phyloP scores from a whole-genome alignment of 2,329 filamentous ascomycete species.

The Geosmithia flava region DNA sequence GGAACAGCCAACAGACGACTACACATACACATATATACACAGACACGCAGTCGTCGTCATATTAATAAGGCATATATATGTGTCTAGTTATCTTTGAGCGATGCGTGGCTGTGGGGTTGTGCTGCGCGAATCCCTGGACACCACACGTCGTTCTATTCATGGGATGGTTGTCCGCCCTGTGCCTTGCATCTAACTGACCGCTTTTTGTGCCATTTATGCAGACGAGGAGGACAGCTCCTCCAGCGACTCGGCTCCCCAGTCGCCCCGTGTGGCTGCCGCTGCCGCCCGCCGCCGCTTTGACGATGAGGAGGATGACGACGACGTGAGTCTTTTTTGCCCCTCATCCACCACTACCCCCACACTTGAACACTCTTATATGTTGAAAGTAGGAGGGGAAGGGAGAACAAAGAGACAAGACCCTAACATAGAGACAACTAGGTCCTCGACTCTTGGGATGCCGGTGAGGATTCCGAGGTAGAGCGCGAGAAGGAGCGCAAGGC shows the following conservation, averaged over 20 bases:
- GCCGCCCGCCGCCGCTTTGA: constrained; percentile 56
- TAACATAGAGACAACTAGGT: constrained; percentile 42
- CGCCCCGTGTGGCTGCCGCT: constrained; percentile 24
- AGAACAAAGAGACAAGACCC: neutral
- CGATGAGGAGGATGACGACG: constrained; percentile 77
- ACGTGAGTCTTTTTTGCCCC: constrained; percentile 40
- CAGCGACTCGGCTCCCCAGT: constrained; percentile 17
- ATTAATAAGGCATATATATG: neutral
- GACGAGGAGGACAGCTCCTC: constrained; percentile 27
- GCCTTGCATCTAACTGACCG: constrained; percentile 9
- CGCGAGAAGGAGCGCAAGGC: constrained; percentile 88
- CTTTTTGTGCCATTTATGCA: constrained; percentile 6
- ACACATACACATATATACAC: no score
- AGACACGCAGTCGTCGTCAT: neutral
- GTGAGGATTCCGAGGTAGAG: constrained; percentile 93
- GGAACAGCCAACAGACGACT: neutral
- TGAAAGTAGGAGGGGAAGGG: neutral
- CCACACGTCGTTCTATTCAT: neutral
- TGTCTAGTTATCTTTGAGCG: neutral
- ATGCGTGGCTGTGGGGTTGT: constrained; percentile 4
- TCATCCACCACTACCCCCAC: neutral
- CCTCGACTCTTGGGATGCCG: constrained; percentile 92
- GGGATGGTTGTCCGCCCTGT: neutral
- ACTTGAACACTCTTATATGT: neutral
- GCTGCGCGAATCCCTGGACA: constrained; percentile 4